These are phyloP conservation scores for Massarina eburnea DNA, from an alignment of 2,329 filamentous ascomycete species.

Conservation along the genomic window DNA sequence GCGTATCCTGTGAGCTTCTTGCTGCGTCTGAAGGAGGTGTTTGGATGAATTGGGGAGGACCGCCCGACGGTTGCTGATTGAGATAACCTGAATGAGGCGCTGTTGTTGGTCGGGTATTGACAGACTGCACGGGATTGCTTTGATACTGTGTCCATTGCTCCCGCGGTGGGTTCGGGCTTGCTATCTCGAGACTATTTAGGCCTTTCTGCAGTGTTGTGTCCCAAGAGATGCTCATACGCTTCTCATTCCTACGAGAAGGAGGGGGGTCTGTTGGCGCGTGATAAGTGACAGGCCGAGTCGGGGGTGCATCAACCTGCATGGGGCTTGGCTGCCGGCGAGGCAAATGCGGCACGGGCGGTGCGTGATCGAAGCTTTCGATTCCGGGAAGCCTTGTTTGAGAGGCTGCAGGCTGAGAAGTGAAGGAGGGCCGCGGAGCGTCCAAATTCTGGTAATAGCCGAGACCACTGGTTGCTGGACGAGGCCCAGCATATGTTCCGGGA, in stretches of 20 bases:
- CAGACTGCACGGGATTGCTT: slow-evolving; percentile 21
- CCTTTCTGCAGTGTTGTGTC: slow-evolving; percentile 68
- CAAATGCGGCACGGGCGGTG: slow-evolving; percentile 61
- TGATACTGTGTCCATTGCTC: slow-evolving; percentile 39
- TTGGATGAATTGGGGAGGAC: slow-evolving; percentile 28
- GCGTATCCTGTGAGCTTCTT: slow-evolving; percentile 41
- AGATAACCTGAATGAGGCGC: slow-evolving; percentile 41
- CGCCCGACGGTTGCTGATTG: slow-evolving; percentile 24
- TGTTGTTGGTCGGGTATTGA: slow-evolving; percentile 34
- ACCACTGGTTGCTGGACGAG: slow-evolving; percentile 68
- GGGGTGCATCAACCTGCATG: slow-evolving; percentile 69
- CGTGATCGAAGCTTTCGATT: slow-evolving; percentile 87
- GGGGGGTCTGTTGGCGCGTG: slow-evolving; percentile 34
- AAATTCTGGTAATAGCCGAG: slow-evolving; percentile 75
- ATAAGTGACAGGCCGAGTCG: slow-evolving; percentile 46
- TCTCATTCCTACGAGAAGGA: slow-evolving; percentile 27
- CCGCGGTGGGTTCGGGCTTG: slow-evolving; percentile 44
- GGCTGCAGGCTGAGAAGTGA: slow-evolving; percentile 57
- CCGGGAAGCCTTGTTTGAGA: slow-evolving; percentile 75
- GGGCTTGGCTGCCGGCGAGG: slow-evolving; percentile 69
- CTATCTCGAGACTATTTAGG: slow-evolving; percentile 67
- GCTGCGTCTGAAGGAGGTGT: slow-evolving; percentile 35
- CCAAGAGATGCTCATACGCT: slow-evolving; percentile 53
- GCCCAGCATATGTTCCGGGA: slow-evolving; percentile 66
- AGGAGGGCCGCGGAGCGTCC: slow-evolving; percentile 59